phyloP scores from a whole-genome alignment of 1,284 basidiomycete species.

The Boletus semigastroideus region DNA sequence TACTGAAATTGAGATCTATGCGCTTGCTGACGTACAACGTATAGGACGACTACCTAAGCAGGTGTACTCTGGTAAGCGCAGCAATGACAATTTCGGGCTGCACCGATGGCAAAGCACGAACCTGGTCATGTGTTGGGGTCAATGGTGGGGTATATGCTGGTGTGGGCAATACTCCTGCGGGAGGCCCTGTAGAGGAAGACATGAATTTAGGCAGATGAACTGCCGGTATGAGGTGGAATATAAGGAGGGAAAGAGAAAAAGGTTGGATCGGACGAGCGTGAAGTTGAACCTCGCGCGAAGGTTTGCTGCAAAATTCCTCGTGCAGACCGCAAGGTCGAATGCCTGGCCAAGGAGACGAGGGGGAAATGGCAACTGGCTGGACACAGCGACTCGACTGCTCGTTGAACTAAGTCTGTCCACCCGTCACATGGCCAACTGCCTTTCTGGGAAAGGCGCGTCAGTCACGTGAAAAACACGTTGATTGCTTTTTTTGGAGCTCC shows the following conservation, averaged over 20 bases:
- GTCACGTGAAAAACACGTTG: slow-evolving; percentile 38
- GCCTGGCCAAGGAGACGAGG: slow-evolving; percentile 10
- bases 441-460: slow-evolving; percentile 27
- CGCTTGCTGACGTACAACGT: slow-evolving; percentile 56
- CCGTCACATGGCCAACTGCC: slow-evolving; percentile 15
- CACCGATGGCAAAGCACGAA: slow-evolving; percentile 28
- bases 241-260: slow-evolving; percentile 4
- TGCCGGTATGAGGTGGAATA: slow-evolving; percentile 15
- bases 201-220: slow-evolving; percentile 29
- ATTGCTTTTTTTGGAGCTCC: slow-evolving; percentile 33
- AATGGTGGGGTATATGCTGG: slow-evolving; percentile 30
- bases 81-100: slow-evolving; percentile 12
- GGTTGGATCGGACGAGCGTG: slow-evolving; percentile 20
- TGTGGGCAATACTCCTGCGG: slow-evolving; percentile 31
- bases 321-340: slow-evolving; percentile 33
- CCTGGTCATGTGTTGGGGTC: slow-evolving; percentile 43
- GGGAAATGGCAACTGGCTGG: slow-evolving; percentile 10
- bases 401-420: slow-evolving; percentile 17
- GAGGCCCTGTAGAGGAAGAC: slow-evolving; percentile 34
- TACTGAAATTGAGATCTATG: slow-evolving; percentile 7
- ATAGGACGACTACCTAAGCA: slow-evolving; percentile 60
- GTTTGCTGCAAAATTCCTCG: slow-evolving; percentile 27
- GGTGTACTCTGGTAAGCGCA: slow-evolving; percentile 28
- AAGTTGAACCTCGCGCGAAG: slow-evolving; percentile 16
- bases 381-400: slow-evolving; percentile 1